phyloP scores from a whole-genome alignment of 768 basidiomycete species.

The Zangia roseola region DNA sequence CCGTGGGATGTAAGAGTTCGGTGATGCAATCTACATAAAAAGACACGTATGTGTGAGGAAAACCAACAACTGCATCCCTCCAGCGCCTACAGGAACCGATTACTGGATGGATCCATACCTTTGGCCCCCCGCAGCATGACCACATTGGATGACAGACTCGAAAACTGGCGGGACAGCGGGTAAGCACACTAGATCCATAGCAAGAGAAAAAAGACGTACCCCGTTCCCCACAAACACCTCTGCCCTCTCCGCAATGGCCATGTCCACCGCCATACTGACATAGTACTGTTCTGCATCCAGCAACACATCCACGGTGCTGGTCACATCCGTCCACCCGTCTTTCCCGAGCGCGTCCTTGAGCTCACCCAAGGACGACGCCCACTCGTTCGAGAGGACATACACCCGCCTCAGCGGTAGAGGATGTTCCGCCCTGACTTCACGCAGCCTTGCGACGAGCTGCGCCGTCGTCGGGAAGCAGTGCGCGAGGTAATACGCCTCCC shows the following conservation, averaged over 20 bases:
- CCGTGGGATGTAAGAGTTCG: too few relatives aligned
- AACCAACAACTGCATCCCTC: too few relatives aligned
- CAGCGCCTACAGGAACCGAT: constrained; percentile 38
- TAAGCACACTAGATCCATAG: not conserved
- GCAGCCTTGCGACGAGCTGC: constrained; percentile 42
- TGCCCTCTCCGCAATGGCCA: constrained; percentile 56
- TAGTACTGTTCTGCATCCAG: constrained; percentile 47
- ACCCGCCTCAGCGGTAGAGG: constrained; percentile 30
- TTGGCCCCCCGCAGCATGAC: constrained; percentile 46
- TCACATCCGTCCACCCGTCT: constrained; percentile 53
- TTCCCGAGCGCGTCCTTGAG: constrained; percentile 35
- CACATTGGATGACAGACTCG: constrained; percentile 50
- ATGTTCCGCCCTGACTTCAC: constrained; percentile 34
- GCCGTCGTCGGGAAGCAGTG: constrained; percentile 42
- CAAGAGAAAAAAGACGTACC: constrained; percentile 33
- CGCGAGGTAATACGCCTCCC: constrained; percentile 9
- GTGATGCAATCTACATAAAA: too few relatives aligned
- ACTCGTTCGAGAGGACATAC: constrained; percentile 53
- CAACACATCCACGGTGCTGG: constrained; percentile 39
- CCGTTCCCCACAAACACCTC: constrained; percentile 65
- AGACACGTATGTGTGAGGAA: too few relatives aligned
- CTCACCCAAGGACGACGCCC: constrained; percentile 42
- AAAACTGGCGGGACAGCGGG: constrained; percentile 32
- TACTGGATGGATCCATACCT: constrained; percentile 39
- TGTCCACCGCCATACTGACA: constrained; percentile 55